Conservation (phyloP, 176 grass and related monocot species). For the Ananas comosus region DNA sequence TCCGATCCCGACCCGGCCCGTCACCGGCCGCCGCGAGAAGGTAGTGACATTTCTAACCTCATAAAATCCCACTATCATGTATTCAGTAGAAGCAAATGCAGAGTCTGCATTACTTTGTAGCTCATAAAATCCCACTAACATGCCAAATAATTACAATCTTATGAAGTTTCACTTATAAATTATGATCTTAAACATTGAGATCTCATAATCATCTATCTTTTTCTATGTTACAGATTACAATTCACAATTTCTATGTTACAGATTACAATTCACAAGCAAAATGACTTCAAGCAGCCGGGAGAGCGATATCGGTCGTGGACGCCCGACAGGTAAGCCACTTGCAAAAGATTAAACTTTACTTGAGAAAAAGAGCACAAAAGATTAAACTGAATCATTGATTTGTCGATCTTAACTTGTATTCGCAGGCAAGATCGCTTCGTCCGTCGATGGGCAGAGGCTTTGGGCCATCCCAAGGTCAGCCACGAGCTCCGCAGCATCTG, state of each 20-base stretch:
- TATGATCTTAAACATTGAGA: not conserved
- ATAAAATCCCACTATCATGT: too few species aligned
- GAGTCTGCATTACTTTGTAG: too few species aligned
- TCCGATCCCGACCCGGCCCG: slow-evolving; percentile 25
- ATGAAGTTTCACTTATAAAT: not conserved
- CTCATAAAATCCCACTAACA: too few species aligned
- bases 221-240: slow-evolving; percentile 5
- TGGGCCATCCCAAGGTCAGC: slow-evolving; percentile 62
- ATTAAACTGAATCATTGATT: not conserved
- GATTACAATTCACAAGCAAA: slow-evolving; percentile 44
- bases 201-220: not conserved
- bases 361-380: too few species aligned
- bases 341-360: not conserved
- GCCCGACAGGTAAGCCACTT: slow-evolving; percentile 26
- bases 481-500: slow-evolving; percentile 64
- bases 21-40: slow-evolving; percentile 57
- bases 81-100: too few species aligned
- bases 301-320: slow-evolving; percentile 73
- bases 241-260: slow-evolving; percentile 28
- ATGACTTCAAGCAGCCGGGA: slow-evolving; percentile 77
- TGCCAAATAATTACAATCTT: too few species aligned
- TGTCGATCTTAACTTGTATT: slow-evolving; percentile 2
- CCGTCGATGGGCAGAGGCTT: slow-evolving; percentile 26
- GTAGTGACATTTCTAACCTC: not conserved
- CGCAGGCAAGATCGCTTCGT: slow-evolving; percentile 64